phyloP scores from a whole-genome alignment of 2,329 filamentous ascomycete genomes.

The Diaporthe longicolla region DNA sequence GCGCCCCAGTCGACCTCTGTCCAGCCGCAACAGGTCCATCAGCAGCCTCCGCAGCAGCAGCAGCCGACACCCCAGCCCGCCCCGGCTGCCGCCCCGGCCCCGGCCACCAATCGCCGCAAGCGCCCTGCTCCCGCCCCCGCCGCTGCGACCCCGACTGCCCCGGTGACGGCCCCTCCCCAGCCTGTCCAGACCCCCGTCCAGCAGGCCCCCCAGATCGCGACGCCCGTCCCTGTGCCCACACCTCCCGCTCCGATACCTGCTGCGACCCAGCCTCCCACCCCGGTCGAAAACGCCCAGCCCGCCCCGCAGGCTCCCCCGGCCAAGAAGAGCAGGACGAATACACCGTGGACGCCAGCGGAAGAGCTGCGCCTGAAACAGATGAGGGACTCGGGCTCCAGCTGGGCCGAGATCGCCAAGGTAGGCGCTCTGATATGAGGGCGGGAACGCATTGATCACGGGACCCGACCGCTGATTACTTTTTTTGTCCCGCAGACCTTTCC shows the following conservation, averaged over 20 bases:
- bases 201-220: constrained; percentile 46
- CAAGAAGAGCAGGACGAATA: constrained; percentile 98
- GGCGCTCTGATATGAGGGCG: neutral
- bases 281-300: constrained; percentile 51
- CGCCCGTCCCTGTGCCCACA: constrained; percentile 50
- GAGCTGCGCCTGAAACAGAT: constrained; percentile 94
- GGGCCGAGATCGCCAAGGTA: constrained; percentile 99
- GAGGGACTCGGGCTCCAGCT: constrained; percentile 92
- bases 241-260: constrained; percentile 48
- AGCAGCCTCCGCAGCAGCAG: constrained; percentile 49
- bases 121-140: constrained; percentile 56
- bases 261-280: constrained; percentile 45
- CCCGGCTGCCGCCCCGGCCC: constrained; percentile 49
- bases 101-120: constrained; percentile 51
- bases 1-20: constrained; percentile 45
- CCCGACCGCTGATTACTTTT: constrained; percentile 40
- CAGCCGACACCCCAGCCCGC: constrained; percentile 48
- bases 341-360: constrained; percentile 96
- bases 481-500: constrained; percentile 81
- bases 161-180: constrained; percentile 51
- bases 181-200: constrained; percentile 54
- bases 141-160: constrained; percentile 52
- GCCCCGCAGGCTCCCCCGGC: constrained; percentile 67
- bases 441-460: neutral
- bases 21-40: constrained; percentile 44